Evolutionary conservation across 2,329 filamentous ascomycete species (phyloP), one percentile per base, ranked within the genome.

Genomic region (Paraphaeosphaeria sporulosa): DNA sequence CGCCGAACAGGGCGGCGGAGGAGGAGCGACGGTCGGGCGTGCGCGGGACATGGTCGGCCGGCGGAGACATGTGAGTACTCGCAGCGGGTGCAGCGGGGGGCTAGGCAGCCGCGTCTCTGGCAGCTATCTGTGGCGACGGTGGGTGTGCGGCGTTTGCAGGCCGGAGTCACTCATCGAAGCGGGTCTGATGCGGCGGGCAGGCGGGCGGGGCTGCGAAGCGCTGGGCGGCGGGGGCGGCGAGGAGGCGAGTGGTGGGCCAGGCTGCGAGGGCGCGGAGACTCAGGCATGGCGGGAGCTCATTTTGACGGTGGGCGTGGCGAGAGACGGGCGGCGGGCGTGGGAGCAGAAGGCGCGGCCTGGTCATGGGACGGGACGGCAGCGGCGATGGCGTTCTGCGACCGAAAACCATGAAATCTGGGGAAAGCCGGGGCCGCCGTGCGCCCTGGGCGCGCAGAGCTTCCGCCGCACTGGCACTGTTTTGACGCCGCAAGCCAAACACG

Each of bases 11-110:
- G 53, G 72, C 65, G 49, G 75, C 72, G 61, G 76, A 75, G 56
- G 77, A 79, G 64, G 76, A 70, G 59, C 74, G 74, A 59, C 76
- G 66, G 60, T 79, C 74, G 61, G 77, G 77, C 56, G 76, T 77
- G 64, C 69, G 74, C 32, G 75, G 71, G 61, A 63, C 74, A 75
- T 78, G 48, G 60, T 71, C 71, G 43, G 69, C 54, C 46, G 76
- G 65, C 52, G 76, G 74, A 78, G 77, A 76, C 77, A 79, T 79
- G 62, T 64, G 73, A 64, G 3, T 27, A 27, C 62, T 50, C 58
- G 40, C 43, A n/a, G 36, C 9, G n/a, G 3, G 13, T 34, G n/a
- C 30, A 21, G 25, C 36, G 34, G 50, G 7, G 15, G n/a, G n/a
- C 15, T n/a, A n/a, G 49, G 38, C 32, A 30, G 57, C 32, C n/a